A percentile compares a stretch with the other conserved stretches of the same genome.
These are phyloP conservation scores for Plasmodium chabaudi DNA, from an alignment of 169 alveolate species.

Conservation along the genomic window DNA sequence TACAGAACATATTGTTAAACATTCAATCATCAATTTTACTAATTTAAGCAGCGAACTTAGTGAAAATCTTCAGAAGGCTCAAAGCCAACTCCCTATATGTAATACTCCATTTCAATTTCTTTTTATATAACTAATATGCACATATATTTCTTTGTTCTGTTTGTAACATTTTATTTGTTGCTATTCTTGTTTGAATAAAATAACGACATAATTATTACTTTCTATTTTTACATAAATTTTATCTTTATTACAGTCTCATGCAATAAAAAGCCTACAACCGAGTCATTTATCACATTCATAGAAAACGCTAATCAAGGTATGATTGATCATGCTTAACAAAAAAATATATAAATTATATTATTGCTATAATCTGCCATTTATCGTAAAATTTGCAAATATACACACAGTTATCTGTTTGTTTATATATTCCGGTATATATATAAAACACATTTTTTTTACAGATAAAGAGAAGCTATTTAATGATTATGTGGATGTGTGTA, in stretches of 20 bases:
- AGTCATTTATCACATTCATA: slow-evolving; percentile 1
- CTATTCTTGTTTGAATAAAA: neutral
- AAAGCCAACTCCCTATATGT: slow-evolving; percentile 58
- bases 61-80: slow-evolving; percentile 40
- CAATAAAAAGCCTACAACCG: slow-evolving; percentile 10
- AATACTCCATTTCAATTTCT: neutral
- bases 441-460: neutral
- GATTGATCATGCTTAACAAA: neutral
- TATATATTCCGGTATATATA: neutral
- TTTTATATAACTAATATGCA: neutral
- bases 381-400: neutral
- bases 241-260: slow-evolving; percentile 16
- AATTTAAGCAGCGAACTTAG: slow-evolving; percentile 25
- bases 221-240: neutral
- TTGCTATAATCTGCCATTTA: neutral
- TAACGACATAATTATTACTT: neutral
- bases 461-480: slow-evolving; percentile 32
- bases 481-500: slow-evolving; percentile 36
- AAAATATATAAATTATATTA: neutral
- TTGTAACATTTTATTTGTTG: no score
- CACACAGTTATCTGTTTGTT: neutral
- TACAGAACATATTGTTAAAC: slow-evolving; percentile 19
- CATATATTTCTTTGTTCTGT: neutral
- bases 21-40: slow-evolving; percentile 40
- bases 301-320: neutral